Percentiles rank a stretch among this genome's conserved stretches.
Conservation (phyloP, 2,329 filamentous ascomycete genomes). For the Chaetomiaceae sp. region DNA sequence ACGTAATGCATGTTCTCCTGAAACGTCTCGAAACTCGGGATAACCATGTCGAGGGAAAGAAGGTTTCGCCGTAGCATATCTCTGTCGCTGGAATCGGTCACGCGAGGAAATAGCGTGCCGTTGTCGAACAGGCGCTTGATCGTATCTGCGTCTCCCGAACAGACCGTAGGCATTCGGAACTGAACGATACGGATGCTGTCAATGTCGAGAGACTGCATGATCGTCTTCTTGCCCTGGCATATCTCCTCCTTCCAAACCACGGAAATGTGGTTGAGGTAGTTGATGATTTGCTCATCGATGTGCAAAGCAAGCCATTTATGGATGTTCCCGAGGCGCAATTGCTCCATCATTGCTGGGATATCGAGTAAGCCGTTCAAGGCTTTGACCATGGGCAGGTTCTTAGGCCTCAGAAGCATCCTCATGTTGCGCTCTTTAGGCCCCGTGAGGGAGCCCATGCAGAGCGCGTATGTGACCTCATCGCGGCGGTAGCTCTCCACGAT, state of each 20-base stretch:
- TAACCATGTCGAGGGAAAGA: constrained; percentile 15
- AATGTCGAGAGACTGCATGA: constrained; percentile 12
- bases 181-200: constrained; percentile 13
- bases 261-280: constrained; percentile 9
- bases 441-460: constrained; percentile 6
- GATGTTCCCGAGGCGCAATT: constrained; percentile 4
- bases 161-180: constrained; percentile 14
- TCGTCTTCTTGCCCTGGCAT: constrained; percentile 1
- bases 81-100: constrained; percentile 7
- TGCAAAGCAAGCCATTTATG: constrained; percentile 8
- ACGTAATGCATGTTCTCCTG: constrained; percentile 23
- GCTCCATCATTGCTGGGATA: constrained; percentile 6
- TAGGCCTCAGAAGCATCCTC: constrained; percentile 7
- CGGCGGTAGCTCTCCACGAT: constrained; percentile 6
- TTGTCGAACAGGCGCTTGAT: constrained; percentile 13
- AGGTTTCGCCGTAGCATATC: constrained; percentile 12
- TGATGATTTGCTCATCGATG: constrained; percentile 7
- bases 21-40: constrained; percentile 20
- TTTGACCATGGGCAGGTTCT: constrained; percentile 6
- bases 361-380: background rate
- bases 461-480: constrained; percentile 7
- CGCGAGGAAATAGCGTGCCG: constrained; percentile 13
- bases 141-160: constrained; percentile 8
- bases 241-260: constrained; percentile 7
- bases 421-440: constrained; percentile 9